A percentile compares a stretch with the other conserved stretches of the same genome.
Conservation (phyloP, 2,329 filamentous ascomycete species). For the Rutstroemia sp. region DNA sequence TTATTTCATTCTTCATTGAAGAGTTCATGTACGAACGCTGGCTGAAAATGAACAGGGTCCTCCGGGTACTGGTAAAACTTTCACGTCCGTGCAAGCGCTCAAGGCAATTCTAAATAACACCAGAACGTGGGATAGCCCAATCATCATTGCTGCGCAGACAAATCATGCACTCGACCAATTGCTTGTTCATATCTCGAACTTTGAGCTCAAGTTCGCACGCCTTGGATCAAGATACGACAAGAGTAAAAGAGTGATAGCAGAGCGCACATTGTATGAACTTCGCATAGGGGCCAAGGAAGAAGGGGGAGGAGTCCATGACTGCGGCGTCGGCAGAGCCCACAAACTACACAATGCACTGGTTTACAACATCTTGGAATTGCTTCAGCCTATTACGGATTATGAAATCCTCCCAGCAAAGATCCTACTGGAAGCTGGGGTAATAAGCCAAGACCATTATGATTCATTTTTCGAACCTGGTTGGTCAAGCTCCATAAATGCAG, state of each 20-base stretch:
- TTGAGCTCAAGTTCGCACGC: constrained; percentile 56
- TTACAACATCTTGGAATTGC: background rate
- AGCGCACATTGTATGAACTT: constrained; percentile 59
- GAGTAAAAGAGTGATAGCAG: constrained; percentile 52
- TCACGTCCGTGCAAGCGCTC: constrained; percentile 67
- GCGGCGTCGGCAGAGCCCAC: background rate
- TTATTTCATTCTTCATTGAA: background rate
- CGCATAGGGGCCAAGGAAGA: constrained; percentile 32
- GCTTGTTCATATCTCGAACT: constrained; percentile 38
- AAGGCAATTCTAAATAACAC: constrained; percentile 57
- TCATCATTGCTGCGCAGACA: constrained; percentile 78
- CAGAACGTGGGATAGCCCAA: constrained; percentile 49
- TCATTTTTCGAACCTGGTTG: constrained; percentile 47
- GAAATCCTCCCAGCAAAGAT: constrained; percentile 45
- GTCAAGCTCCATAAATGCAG: constrained; percentile 12
- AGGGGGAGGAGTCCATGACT: background rate
- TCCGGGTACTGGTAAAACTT: constrained; percentile 71
- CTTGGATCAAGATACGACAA: constrained; percentile 35
- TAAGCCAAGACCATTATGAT: constrained; percentile 55
- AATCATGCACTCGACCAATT: constrained; percentile 89
- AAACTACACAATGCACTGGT: background rate
- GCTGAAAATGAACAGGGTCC: constrained; percentile 46
- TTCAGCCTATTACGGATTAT: constrained; percentile 15
- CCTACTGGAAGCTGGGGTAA: constrained; percentile 47
- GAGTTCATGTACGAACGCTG: background rate